Evolutionary conservation across 345 rosid species (phyloP).

Genomic region (Gossypium sturtianum): DNA sequence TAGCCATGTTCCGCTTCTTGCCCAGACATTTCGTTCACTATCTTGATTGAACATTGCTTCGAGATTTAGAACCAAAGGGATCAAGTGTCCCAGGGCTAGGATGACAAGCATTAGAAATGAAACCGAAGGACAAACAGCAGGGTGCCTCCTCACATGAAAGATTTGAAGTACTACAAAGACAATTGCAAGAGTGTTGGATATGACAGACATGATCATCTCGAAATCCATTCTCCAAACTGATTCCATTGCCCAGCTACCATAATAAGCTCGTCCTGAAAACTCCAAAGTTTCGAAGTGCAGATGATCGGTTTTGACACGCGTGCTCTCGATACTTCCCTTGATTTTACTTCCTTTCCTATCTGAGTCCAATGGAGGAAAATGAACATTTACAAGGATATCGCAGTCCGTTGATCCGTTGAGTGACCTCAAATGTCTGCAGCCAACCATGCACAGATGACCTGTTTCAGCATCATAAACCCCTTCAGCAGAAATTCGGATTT

Average conservation of each 20-base stretch:
- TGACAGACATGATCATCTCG: conserved; percentile 39
- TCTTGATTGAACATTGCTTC: conserved; percentile 31
- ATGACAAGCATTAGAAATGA: conserved; percentile 45
- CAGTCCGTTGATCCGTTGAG: conserved; percentile 31
- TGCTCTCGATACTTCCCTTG: conserved; percentile 40
- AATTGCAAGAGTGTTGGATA: conserved; percentile 41
- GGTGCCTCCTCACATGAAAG: conserved; percentile 30
- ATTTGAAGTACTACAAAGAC: conserved; percentile 38
- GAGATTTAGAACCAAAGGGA: conserved; percentile 39
- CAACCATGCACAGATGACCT: conserved; percentile 52
- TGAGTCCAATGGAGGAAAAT: conserved; percentile 35
- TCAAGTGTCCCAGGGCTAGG: conserved; percentile 35
- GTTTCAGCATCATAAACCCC: conserved; percentile 40
- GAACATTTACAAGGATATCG: conserved; percentile 27
- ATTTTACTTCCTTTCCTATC: conserved; percentile 17
- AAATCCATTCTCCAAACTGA: conserved; percentile 44
- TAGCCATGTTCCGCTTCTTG: conserved; percentile 27
- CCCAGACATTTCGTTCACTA: conserved; percentile 15
- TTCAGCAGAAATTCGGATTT: conserved; percentile 36
- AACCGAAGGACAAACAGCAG: conserved; percentile 30
- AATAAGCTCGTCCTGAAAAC: conserved; percentile 21
- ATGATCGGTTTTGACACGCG: conserved; percentile 26
- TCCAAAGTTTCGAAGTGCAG: conserved; percentile 25
- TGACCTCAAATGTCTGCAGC: conserved; percentile 28
- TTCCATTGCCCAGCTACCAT: conserved; percentile 3